Conservation (phyloP, 352 stramenopile genomes). For the Globisporangium nagaii region DNA sequence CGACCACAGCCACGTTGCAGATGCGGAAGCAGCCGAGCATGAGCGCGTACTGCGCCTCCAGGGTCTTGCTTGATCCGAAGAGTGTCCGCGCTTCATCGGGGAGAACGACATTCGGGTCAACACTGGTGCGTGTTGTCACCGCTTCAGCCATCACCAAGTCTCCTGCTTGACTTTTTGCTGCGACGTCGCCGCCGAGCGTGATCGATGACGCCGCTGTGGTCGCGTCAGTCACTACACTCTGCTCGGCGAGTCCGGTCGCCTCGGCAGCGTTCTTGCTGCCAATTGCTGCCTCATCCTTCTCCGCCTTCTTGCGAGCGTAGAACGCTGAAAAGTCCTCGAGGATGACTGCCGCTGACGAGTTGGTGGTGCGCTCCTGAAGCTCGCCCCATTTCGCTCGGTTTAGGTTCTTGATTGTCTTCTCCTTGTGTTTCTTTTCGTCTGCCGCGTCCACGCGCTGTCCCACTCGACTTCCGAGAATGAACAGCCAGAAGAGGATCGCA, state of each 20-base stretch:
- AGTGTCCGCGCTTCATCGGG: conserved; percentile 39
- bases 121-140: background rate
- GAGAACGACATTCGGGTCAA: conserved; percentile 16
- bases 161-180: background rate
- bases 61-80: conserved; percentile 27
- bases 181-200: background rate
- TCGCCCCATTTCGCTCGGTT: conserved; percentile 65
- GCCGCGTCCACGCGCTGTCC: conserved; percentile 28
- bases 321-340: conserved; percentile 53
- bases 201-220: background rate
- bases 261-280: too few species aligned
- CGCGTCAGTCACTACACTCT: background rate
- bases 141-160: background rate
- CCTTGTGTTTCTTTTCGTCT: conserved; percentile 39
- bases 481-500: conserved; percentile 29
- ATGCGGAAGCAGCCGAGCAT: conserved; percentile 25
- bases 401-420: conserved; percentile 47
- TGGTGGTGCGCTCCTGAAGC: conserved; percentile 33
- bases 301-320: conserved; percentile 27
- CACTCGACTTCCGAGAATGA: conserved; percentile 22
- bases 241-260: background rate
- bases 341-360: conserved; percentile 11
- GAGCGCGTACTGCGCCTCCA: conserved; percentile 31
- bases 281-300: conserved; percentile 5
- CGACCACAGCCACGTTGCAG: conserved; percentile 24